Evolutionary conservation across 441 rosid species (phyloP), one percentile per base, ranked within the genome.

Genomic region (Erysimum cheiri): DNA sequence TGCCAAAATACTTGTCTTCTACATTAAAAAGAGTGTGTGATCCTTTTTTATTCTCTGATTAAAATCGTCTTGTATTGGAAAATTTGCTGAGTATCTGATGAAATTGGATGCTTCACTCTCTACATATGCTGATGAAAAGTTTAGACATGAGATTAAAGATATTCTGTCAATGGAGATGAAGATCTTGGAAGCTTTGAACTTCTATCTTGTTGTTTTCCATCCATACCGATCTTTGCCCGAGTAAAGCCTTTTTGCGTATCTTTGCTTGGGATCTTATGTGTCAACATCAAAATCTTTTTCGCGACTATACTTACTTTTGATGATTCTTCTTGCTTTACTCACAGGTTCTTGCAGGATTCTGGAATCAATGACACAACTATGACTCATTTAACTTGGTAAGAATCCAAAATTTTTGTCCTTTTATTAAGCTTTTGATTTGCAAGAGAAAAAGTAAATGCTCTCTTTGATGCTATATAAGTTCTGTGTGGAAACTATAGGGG

Each of bases 141-240:
- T 84, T 50, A 78, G 84, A 54, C 90, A 80, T 62, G 99, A 94
- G 77, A 82, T 92, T 67, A 94, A 94, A 82, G 98, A 92, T 73
- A 91, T 94, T 55, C 88, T 94, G 55, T 98, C 90, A 80, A 94
- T 92, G 98, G 99, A 94, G 84, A 92, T 94, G 99, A 94, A 92
- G 84, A 80, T 94, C 70, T 79, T 94, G 77, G 99, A 94, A 78
- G 99, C 98, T 26, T 87, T 94, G 69, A 81, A 90, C 80, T 94
- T 90, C 70, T 90, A 94, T 80, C 81, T 94, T 70, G 99, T 94
- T 69, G 96, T 90, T 36, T 94, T 88, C 71, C 99, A 94, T 77
- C 98, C 98, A 17, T 94, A 94, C 71, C 96, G 96, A 26, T 83
- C 96, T 3, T 73, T 94, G 36, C 73, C 93, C 43, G 94, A 85